Evolutionary conservation across 2,329 filamentous ascomycete species (phyloP).

Genomic region (Ambrosiella xylebori): DNA sequence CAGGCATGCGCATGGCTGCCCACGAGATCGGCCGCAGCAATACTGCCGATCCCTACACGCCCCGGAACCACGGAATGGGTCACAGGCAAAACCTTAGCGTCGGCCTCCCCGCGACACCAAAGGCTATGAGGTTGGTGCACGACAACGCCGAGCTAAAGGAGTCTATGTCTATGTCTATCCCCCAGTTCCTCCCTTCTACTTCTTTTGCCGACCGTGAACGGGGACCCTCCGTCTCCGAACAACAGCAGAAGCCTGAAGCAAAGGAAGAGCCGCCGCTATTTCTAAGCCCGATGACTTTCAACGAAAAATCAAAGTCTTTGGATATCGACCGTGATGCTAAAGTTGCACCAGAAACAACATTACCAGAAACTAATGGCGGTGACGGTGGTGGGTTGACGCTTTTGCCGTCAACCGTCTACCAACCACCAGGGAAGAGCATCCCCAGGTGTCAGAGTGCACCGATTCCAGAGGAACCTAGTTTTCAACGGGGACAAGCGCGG

Average conservation of each 20-base stretch:
- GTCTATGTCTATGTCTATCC: background rate
- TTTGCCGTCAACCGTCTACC: conserved; percentile 43
- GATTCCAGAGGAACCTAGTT: conserved; percentile 25
- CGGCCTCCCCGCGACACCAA: conserved; percentile 77
- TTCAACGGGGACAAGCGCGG: background rate
- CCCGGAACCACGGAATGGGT: conserved; percentile 26
- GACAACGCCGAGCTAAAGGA: conserved; percentile 25
- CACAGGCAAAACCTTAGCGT: conserved; percentile 33
- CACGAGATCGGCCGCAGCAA: conserved; percentile 41
- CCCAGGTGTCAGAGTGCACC: conserved; percentile 45
- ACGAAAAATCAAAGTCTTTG: background rate
- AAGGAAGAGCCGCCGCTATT: background rate
- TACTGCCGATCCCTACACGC: conserved; percentile 43
- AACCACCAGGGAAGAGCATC: conserved; percentile 34
- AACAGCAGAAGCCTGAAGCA: background rate
- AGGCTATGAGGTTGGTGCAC: conserved; percentile 74
- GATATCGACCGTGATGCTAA: conserved; percentile 7
- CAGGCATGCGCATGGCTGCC: conserved; percentile 19
- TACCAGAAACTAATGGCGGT: conserved; percentile 25
- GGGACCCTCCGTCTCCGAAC: background rate
- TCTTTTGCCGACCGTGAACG: background rate
- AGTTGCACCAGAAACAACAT: conserved; percentile 26
- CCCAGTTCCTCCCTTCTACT: conserved; percentile 1
- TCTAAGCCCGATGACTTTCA: background rate
- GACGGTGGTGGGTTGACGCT: conserved; percentile 23